These are phyloP conservation scores for Hypoxylon crocopeplum DNA, from an alignment of 495 filamentous ascomycete species.

Conservation along the genomic window DNA sequence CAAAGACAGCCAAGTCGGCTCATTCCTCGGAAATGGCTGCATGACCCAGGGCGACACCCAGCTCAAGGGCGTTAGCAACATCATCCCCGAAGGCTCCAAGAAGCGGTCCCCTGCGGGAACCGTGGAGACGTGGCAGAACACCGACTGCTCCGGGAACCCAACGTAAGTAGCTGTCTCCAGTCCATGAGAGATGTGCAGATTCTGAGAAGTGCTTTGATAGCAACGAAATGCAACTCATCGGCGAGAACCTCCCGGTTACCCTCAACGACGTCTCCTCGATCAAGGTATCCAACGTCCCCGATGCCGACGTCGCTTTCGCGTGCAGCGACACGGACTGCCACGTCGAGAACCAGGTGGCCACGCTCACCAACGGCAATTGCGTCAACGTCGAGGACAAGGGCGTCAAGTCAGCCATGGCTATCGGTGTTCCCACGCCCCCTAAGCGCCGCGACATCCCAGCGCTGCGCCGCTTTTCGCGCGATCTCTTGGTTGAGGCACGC, in stretches of 20 bases:
- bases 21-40: conserved; percentile 7
- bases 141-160: conserved; percentile 16
- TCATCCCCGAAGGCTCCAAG: conserved; percentile 10
- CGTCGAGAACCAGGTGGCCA: conserved; percentile 20
- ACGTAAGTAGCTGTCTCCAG: not conserved
- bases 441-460: not conserved
- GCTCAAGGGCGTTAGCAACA: conserved; percentile 11
- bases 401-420: conserved; percentile 20
- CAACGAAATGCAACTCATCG: not conserved
- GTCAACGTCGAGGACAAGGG: conserved; percentile 16
- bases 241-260: conserved; percentile 11
- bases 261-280: conserved; percentile 14
- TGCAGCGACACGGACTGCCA: conserved; percentile 19
- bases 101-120: conserved; percentile 11
- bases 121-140: conserved; percentile 14
- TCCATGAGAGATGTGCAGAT: not conserved
- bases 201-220: not conserved
- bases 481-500: not conserved
- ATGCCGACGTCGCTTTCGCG: conserved; percentile 14
- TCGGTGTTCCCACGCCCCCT: conserved; percentile 18
- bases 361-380: conserved; percentile 14
- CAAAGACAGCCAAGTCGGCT: conserved; percentile 3
- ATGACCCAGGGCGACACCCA: conserved; percentile 10
- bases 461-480: conserved; percentile 2
- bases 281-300: conserved; percentile 12